Conservation (phyloP, 78 protist genomes). For the Bodo saltans region DNA sequence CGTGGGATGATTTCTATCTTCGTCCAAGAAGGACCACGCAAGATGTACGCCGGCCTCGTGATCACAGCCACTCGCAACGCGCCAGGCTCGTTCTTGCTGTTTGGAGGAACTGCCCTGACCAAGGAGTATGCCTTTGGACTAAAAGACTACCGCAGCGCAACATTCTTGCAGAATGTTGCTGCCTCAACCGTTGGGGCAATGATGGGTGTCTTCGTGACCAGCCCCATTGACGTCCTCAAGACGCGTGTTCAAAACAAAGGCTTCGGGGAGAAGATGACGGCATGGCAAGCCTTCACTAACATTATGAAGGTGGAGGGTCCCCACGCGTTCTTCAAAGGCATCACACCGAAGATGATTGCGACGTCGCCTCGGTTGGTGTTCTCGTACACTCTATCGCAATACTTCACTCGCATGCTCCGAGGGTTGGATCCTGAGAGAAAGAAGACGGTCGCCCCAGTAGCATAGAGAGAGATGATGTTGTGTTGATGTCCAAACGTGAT, state of each 20-base stretch:
- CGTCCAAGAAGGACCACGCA: conserved; percentile 3
- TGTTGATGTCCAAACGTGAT: too few species aligned
- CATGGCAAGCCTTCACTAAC: background rate
- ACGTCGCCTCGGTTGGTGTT: conserved; percentile 11
- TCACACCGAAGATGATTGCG: background rate
- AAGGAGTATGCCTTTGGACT: conserved; percentile 11
- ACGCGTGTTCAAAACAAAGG: conserved; percentile 6
- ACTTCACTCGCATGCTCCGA: too few species aligned
- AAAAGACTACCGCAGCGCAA: background rate
- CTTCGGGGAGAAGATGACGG: conserved; percentile 10
- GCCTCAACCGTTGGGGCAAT: background rate
- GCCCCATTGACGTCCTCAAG: conserved; percentile 29
- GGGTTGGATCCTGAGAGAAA: too few species aligned
- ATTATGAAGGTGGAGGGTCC: conserved; percentile 13
- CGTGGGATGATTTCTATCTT: background rate
- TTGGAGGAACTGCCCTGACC: conserved; percentile 23
- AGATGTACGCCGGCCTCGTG: conserved; percentile 5
- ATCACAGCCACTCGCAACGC: background rate
- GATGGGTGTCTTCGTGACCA: background rate
- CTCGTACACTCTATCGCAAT: conserved; percentile 13
- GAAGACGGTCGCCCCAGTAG: too few species aligned
- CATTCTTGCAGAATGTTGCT: conserved; percentile 5
- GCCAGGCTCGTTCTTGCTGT: conserved; percentile 26
- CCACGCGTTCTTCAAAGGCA: conserved; percentile 20
- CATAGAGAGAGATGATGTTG: too few species aligned